phyloP scores from a whole-genome alignment of 768 basidiomycete species.

The Tylopilus rubrobrunneus region DNA sequence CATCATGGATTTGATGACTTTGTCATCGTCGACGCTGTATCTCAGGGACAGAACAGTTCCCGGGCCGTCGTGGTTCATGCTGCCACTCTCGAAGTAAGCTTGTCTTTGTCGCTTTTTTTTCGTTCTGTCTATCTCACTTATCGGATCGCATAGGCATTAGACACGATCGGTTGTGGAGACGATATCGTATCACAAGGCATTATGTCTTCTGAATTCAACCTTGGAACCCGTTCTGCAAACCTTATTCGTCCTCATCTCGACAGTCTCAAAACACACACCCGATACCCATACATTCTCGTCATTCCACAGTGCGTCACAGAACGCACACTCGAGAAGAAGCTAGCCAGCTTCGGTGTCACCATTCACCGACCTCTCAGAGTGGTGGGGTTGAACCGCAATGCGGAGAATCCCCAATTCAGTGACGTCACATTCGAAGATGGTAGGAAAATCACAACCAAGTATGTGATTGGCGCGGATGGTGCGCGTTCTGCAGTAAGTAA shows the following conservation, averaged over 20 bases:
- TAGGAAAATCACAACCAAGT: constrained; percentile 38
- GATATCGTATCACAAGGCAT: constrained; percentile 36
- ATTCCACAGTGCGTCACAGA: constrained; percentile 46
- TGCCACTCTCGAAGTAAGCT: no score
- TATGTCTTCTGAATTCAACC: constrained; percentile 23
- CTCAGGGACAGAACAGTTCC: no score
- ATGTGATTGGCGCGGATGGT: constrained; percentile 52
- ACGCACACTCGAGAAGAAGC: constrained; percentile 33
- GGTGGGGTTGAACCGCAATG: constrained; percentile 33
- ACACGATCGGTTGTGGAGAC: constrained; percentile 42
- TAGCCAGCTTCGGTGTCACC: constrained; percentile 30
- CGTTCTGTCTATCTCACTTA: constrained; percentile 23
- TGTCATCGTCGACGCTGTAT: no score
- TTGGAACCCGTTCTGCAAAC: constrained; percentile 29
- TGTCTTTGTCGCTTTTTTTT: no score
- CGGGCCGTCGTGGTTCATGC: no score
- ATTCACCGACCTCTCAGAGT: constrained; percentile 39
- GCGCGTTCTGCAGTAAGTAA: constrained; percentile 40
- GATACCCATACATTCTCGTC: constrained; percentile 41
- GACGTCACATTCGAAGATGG: constrained; percentile 49
- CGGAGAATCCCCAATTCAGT: constrained; percentile 25
- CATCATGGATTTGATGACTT: no score
- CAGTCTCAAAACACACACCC: constrained; percentile 38
- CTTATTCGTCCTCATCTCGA: constrained; percentile 32
- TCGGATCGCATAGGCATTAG: constrained; percentile 37